A percentile compares a stretch with the other conserved stretches of the same genome.
These are phyloP conservation scores for Ophiostoma piceae DNA, from an alignment of 2,329 filamentous ascomycete species.

Conservation along the genomic window DNA sequence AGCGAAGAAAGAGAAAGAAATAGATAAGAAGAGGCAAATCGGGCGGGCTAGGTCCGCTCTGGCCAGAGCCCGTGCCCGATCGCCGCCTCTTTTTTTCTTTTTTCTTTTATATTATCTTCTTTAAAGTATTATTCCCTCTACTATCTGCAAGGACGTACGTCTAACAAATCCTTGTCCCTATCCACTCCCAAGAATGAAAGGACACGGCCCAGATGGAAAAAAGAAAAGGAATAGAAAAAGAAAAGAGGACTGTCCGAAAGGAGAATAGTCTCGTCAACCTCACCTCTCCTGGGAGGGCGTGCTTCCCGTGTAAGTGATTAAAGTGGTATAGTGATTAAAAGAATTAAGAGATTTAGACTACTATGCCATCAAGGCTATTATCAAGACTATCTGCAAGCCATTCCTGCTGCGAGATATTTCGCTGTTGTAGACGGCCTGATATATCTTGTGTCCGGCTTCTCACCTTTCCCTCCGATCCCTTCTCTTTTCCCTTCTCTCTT, in stretches of 20 bases:
- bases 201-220: background rate
- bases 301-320: background rate
- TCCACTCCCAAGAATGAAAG: conserved; percentile 1
- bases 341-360: background rate
- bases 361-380: background rate
- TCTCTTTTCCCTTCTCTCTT: background rate
- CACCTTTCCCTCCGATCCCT: background rate
- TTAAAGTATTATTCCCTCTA: background rate
- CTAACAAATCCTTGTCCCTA: background rate
- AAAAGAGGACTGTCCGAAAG: background rate
- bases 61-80: background rate
- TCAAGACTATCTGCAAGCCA: background rate
- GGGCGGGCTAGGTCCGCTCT: background rate
- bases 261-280: background rate
- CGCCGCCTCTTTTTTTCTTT: background rate
- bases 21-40: background rate
- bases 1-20: background rate
- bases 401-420: background rate
- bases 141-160: background rate
- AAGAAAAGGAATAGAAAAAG: background rate
- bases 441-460: conserved; percentile 11
- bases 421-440: background rate
- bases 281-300: background rate
- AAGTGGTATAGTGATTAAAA: too few species aligned
- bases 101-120: background rate